Evolutionary conservation across 192 early-diverging fungal species (phyloP).

Genomic region (Helicostylum pulchrum): DNA sequence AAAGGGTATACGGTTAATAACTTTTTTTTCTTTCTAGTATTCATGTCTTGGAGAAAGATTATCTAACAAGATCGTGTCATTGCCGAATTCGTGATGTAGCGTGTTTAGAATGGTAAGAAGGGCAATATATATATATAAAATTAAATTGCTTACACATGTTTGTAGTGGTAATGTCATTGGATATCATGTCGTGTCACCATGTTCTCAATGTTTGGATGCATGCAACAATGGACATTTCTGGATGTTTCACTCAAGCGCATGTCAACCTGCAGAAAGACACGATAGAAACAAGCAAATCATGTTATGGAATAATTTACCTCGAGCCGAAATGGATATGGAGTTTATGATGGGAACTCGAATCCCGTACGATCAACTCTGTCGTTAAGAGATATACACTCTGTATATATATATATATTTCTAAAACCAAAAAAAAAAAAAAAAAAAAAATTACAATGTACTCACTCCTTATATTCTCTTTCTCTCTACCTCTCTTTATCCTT

Average conservation of each 20-base stretch:
- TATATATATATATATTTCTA: background rate
- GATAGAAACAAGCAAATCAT: slow-evolving; percentile 23
- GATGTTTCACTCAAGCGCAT: slow-evolving; percentile 57
- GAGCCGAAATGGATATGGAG: slow-evolving; percentile 30
- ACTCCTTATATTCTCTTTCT: too few relatives aligned
- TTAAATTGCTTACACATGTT: background rate
- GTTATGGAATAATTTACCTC: slow-evolving; percentile 31
- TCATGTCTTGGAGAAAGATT: slow-evolving; percentile 77
- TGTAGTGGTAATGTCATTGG: slow-evolving; percentile 60
- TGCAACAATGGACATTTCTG: slow-evolving; percentile 66
- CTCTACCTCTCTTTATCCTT: too few relatives aligned
- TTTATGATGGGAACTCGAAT: slow-evolving; percentile 22
- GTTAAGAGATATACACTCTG: slow-evolving; percentile 7
- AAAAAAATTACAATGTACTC: too few relatives aligned
- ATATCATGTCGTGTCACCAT: slow-evolving; percentile 77
- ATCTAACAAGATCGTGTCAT: slow-evolving; percentile 71
- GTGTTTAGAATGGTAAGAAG: slow-evolving; percentile 66
- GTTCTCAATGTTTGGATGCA: slow-evolving; percentile 46
- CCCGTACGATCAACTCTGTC: slow-evolving; percentile 27
- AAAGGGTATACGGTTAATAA: too few relatives aligned
- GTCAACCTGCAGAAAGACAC: slow-evolving; percentile 21
- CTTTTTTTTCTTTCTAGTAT: slow-evolving; percentile 38
- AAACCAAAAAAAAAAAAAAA: background rate
- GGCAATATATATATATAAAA: background rate
- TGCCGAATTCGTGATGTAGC: slow-evolving; percentile 79